Conservation (phyloP, 2,329 filamentous ascomycete genomes). For the Fusarium oxysporum region DNA sequence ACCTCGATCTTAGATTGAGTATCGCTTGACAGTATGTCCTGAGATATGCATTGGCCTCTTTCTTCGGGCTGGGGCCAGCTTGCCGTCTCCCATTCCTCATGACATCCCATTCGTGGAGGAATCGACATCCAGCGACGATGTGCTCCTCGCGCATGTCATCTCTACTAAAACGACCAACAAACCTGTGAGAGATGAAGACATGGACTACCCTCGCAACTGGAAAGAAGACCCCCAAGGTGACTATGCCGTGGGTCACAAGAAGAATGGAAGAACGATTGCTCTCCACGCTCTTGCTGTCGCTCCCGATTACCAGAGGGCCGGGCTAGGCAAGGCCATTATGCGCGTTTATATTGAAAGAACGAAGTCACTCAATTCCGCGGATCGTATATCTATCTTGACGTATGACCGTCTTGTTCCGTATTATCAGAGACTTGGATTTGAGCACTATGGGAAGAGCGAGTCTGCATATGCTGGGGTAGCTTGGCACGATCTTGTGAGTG, state of each 20-base stretch:
- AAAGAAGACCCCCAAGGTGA: conserved; percentile 29
- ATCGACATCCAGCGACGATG: conserved; percentile 8
- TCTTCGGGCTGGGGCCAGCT: not conserved
- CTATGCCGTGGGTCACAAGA: conserved; percentile 38
- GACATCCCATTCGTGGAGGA: conserved; percentile 24
- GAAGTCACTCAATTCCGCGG: conserved; percentile 21
- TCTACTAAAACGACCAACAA: conserved; percentile 41
- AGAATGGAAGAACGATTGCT: conserved; percentile 44
- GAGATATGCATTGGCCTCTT: conserved; percentile 47
- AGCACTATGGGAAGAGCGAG: conserved; percentile 47
- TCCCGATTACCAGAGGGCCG: conserved; percentile 40
- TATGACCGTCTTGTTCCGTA: conserved; percentile 48
- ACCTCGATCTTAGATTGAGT: conserved; percentile 44
- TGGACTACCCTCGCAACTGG: conserved; percentile 44
- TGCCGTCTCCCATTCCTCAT: conserved; percentile 3
- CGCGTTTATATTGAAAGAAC: conserved; percentile 39
- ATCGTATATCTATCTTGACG: conserved; percentile 47
- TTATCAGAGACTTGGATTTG: conserved; percentile 48
- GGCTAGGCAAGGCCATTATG: conserved; percentile 46
- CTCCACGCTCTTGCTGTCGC: conserved; percentile 47
- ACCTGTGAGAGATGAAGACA: conserved; percentile 44
- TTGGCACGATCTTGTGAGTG: conserved; percentile 48
- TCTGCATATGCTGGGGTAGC: conserved; percentile 47
- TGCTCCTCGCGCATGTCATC: conserved; percentile 45
- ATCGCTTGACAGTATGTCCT: conserved; percentile 43